Conservation (phyloP, 768 basidiomycete species). For the Boletus subcaerulescens region DNA sequence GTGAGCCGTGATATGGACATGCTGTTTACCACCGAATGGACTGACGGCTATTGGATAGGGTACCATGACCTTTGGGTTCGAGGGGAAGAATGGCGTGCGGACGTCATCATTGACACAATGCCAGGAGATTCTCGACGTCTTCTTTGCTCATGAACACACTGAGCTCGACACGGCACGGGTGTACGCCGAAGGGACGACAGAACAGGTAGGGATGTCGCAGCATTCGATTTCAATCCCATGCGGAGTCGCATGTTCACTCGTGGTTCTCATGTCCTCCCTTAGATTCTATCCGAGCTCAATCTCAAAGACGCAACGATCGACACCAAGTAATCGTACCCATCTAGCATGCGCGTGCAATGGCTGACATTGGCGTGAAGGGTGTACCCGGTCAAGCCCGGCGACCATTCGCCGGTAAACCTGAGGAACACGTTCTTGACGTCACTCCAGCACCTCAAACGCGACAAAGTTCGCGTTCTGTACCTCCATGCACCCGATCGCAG, state of each 20-base stretch:
- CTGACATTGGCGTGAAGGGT: conserved; percentile 30
- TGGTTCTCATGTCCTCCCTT: background rate
- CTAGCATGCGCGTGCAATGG: background rate
- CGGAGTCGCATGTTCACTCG: background rate
- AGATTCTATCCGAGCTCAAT: conserved; percentile 42
- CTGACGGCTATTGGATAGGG: conserved; percentile 30
- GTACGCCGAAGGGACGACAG: conserved; percentile 54
- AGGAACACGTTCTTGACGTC: conserved; percentile 47
- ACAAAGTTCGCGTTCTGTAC: conserved; percentile 52
- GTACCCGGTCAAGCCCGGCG: conserved; percentile 40
- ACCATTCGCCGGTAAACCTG: conserved; percentile 39
- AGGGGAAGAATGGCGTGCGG: conserved; percentile 42
- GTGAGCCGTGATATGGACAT: conserved; percentile 5
- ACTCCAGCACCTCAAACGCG: conserved; percentile 41
- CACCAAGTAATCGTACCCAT: conserved; percentile 38
- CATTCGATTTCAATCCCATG: background rate
- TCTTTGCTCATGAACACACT: conserved; percentile 39
- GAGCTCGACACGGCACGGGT: conserved; percentile 52
- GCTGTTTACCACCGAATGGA: background rate
- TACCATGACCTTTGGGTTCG: conserved; percentile 46
- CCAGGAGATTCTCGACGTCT: conserved; percentile 45
- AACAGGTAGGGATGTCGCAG: conserved; percentile 35
- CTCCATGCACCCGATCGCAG: conserved; percentile 60
- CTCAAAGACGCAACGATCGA: conserved; percentile 42
- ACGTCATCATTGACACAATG: conserved; percentile 34